phyloP scores from a whole-genome alignment of 495 filamentous ascomycete genomes.

The Penicillium riverlandense region DNA sequence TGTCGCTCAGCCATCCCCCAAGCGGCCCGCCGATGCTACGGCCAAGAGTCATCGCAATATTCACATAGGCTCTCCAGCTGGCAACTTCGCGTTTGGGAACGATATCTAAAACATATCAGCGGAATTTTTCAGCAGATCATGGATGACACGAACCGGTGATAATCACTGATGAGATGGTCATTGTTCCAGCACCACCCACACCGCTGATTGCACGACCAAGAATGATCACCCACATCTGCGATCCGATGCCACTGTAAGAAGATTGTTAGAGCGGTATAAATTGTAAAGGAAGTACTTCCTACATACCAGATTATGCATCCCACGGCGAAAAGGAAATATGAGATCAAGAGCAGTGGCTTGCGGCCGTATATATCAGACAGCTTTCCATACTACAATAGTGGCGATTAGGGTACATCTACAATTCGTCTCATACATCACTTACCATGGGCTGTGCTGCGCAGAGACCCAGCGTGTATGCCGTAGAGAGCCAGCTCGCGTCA shows the following conservation, averaged over 20 bases:
- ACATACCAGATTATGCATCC: slow-evolving; percentile 35
- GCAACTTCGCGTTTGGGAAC: slow-evolving; percentile 62
- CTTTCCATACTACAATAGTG: slow-evolving; percentile 30
- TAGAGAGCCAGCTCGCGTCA: slow-evolving; percentile 61
- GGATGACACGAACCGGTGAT: slow-evolving; percentile 42
- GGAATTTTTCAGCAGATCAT: too few relatives aligned
- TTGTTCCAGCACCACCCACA: slow-evolving; percentile 51
- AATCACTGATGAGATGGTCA: slow-evolving; percentile 49
- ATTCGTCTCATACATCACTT: too few relatives aligned
- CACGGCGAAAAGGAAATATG: slow-evolving; percentile 36
- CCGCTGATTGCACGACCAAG: slow-evolving; percentile 53
- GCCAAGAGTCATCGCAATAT: slow-evolving; percentile 55
- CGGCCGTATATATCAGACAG: slow-evolving; percentile 42
- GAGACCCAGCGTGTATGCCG: slow-evolving; percentile 52
- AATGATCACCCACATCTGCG: slow-evolving; percentile 45
- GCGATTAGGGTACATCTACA: too few relatives aligned
- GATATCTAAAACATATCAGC: slow-evolving; percentile 36
- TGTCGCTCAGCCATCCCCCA: slow-evolving; percentile 58
- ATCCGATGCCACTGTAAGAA: slow-evolving; percentile 39
- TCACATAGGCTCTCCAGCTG: slow-evolving; percentile 58
- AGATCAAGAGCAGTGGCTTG: slow-evolving; percentile 28
- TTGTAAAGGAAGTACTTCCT: background rate
- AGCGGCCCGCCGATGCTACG: slow-evolving; percentile 58
- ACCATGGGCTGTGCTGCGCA: slow-evolving; percentile 54
- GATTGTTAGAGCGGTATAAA: background rate